Percentiles rank a stretch among this genome's conserved stretches.
These are phyloP conservation scores for Orbilia brochopaga DNA, from an alignment of 2,329 filamentous ascomycete species.

Conservation along the genomic window DNA sequence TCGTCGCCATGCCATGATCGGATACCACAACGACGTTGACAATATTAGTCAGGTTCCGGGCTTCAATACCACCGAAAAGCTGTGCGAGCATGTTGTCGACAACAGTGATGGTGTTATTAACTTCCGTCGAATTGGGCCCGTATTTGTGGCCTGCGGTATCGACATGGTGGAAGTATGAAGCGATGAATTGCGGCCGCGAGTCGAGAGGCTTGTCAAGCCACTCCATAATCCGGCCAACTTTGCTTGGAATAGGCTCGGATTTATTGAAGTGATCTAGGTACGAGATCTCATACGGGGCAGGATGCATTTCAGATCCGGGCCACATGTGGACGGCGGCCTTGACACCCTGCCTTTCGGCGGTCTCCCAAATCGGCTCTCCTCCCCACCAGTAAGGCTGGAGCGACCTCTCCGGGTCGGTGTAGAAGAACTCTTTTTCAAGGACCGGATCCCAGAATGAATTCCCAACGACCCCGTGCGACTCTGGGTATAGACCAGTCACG, in stretches of 20 bases:
- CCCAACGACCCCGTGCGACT: conserved; percentile 88
- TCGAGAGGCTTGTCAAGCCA: conserved; percentile 77
- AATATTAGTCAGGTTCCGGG: conserved; percentile 82
- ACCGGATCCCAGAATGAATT: conserved; percentile 93
- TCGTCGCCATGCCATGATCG: conserved; percentile 98
- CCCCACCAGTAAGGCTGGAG: conserved; percentile 92
- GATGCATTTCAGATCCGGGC: conserved; percentile 91
- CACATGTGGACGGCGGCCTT: conserved; percentile 94
- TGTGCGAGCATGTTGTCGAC: conserved; percentile 82
- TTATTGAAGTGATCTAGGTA: conserved; percentile 86
- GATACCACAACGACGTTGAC: conserved; percentile 97
- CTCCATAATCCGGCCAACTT: conserved; percentile 79
- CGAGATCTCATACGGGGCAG: conserved; percentile 74
- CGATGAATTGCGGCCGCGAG: conserved; percentile 84
- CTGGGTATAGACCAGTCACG: conserved; percentile 88
- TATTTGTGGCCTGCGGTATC: conserved; percentile 85
- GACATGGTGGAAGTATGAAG: conserved; percentile 91
- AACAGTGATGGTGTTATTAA: conserved; percentile 74
- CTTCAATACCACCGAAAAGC: conserved; percentile 76
- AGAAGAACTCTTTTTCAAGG: conserved; percentile 80
- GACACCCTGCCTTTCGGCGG: conserved; percentile 81
- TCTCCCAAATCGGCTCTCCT: conserved; percentile 91
- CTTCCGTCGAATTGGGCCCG: conserved; percentile 94
- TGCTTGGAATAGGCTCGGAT: conserved; percentile 73
- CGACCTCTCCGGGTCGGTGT: conserved; percentile 76